Base-by-base conservation (phyloP, 768 basidiomycete species). In the Pleurotus cornucopiae region DNA sequence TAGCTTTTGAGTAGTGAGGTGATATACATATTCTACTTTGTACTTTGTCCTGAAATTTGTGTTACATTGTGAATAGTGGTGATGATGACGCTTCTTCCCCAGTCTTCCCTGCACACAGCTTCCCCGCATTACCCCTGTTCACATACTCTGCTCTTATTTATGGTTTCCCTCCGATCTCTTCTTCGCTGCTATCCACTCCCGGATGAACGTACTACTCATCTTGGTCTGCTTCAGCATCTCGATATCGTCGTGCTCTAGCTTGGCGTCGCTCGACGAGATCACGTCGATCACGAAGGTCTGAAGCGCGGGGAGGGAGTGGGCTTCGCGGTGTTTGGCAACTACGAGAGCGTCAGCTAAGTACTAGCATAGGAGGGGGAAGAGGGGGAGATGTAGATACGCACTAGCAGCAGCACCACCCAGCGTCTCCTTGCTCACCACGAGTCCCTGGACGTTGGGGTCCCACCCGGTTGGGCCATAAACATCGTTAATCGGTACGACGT, bases 371-470 rank as follows among this genome's bases (percentile, higher is more conserved):
- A 34, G 23, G 23, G 23, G 23, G 23, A 25, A 25, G 23, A 37
- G n/a, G 23, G 21, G 41, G 38, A 40, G 53, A 54, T 44, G 53
- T 52, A 14, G 23, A 60, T 34, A 77, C 90, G 56, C 58, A 93
- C 94, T 84, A 18, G 87, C 75, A 20, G 75, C 72, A 0, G 87
- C 93, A 0, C 97, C 96, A 9, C 76, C 69, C 0, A 88, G 63
- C 0, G 95, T 98, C 71, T 99, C 97, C 64, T 82, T 83, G 71
- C 91, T 94, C 44, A 98, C 90, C 3, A 99, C 90, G 12, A 99
- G 72, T 6, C 85, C 94, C 62, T 97, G 92, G n/a, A 98, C 83
- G 64, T 95, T 79, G 2, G 86, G 79, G 63, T 98, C 94, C 75
- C 79, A 84, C 4, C 80, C 89, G 0, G 97, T 97, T 11, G 97